phyloP scores from a whole-genome alignment of 257 asterid species.

The Solanum chmielewskii region DNA sequence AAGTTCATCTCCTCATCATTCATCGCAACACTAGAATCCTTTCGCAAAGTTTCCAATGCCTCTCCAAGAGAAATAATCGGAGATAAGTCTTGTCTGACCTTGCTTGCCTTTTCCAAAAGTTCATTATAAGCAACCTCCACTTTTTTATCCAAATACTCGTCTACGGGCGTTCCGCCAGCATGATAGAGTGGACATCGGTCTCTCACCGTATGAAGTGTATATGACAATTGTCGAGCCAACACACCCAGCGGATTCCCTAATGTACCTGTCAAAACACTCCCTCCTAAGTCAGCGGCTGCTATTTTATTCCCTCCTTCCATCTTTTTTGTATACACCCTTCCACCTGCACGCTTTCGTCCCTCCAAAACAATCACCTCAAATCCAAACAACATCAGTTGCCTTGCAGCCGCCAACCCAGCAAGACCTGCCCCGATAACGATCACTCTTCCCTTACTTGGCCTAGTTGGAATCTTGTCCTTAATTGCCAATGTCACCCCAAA shows the following conservation, averaged over 20 bases:
- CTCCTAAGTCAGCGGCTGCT: not conserved
- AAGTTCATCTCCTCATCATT: not conserved
- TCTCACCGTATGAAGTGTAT: not conserved
- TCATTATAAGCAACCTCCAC: not conserved
- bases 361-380: not conserved
- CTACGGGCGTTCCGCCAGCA: not conserved
- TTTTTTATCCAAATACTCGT: not conserved
- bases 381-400: not conserved
- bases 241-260: not conserved
- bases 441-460: not conserved
- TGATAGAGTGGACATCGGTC: not conserved
- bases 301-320: not conserved
- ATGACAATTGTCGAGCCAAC: not conserved
- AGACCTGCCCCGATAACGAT: not conserved
- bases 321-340: not conserved
- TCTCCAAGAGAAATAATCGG: not conserved
- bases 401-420: not conserved
- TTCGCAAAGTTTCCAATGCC: not conserved
- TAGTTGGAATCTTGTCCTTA: not conserved
- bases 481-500: not conserved
- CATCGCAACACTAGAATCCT: not conserved
- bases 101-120: not conserved
- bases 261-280: not conserved
- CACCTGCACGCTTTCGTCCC: not conserved
- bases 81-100: not conserved